Conservation (phyloP, 768 basidiomycete genomes). For the Lactifluus hygrophoroides region DNA sequence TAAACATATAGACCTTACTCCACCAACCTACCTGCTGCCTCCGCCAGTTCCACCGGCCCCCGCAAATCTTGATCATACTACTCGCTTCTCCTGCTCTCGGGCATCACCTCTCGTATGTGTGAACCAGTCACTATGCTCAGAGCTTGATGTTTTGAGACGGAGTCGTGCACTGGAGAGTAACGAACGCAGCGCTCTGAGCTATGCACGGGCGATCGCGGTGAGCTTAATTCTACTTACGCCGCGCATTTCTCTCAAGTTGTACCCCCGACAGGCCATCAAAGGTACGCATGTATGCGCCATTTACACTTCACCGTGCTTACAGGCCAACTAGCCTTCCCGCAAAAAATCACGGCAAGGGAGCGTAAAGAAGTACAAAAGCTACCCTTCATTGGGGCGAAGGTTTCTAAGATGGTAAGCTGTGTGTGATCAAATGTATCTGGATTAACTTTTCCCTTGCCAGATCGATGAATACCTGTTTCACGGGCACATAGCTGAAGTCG, state of each 20-base stretch:
- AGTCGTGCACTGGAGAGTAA: slow-evolving; percentile 60
- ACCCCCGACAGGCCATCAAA: slow-evolving; percentile 36
- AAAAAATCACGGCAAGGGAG: slow-evolving; percentile 24
- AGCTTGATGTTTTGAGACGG: slow-evolving; percentile 50
- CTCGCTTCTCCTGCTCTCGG: slow-evolving; percentile 51
- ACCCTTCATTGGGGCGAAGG: slow-evolving; percentile 34
- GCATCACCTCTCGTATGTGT: slow-evolving; percentile 58
- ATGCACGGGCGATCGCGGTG: slow-evolving; percentile 65
- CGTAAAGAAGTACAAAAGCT: slow-evolving; percentile 25
- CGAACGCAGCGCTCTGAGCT: slow-evolving; percentile 58
- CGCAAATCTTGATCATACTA: slow-evolving; percentile 25
- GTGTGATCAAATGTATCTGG: neutral
- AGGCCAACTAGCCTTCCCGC: slow-evolving; percentile 26
- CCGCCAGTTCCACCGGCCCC: slow-evolving; percentile 19
- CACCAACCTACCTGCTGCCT: slow-evolving; percentile 22
- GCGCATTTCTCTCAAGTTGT: neutral
- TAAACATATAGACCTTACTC: neutral
- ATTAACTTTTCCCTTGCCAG: slow-evolving; percentile 28
- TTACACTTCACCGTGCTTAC: neutral
- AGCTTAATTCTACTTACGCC: neutral
- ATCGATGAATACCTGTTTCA: slow-evolving; percentile 52
- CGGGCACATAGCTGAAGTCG: slow-evolving; percentile 52
- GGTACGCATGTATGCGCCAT: slow-evolving; percentile 25
- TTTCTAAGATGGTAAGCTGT: slow-evolving; percentile 27
- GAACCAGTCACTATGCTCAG: slow-evolving; percentile 54